phyloP scores from a whole-genome alignment of 2,329 filamentous ascomycete species.

The Verticillium nonalfalfae region DNA sequence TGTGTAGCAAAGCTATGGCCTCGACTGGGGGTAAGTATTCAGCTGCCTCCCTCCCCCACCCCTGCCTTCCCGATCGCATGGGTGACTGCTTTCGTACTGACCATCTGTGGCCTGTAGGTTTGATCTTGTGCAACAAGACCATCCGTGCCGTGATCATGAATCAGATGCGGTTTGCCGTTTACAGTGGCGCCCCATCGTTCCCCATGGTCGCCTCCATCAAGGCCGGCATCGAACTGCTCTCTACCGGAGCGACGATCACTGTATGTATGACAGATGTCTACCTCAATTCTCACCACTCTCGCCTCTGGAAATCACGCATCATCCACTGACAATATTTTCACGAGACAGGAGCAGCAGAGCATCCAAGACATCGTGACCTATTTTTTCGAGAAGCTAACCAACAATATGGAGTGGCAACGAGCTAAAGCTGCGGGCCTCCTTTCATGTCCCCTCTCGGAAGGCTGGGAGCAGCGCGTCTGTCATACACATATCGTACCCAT shows the following conservation, averaged over 20 bases:
- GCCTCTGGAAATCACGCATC: too few species aligned
- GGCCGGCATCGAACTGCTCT: constrained; percentile 13
- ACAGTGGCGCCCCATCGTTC: constrained; percentile 14
- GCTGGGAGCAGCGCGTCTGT: constrained; percentile 15
- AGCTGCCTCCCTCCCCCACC: background rate
- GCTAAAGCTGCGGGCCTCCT: constrained; percentile 19
- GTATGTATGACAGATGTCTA: constrained; percentile 3
- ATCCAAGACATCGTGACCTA: constrained; percentile 17
- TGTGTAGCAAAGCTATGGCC: constrained; percentile 46
- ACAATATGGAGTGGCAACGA: constrained; percentile 14
- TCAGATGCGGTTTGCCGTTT: constrained; percentile 12
- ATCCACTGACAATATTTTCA: background rate
- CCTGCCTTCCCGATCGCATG: background rate
- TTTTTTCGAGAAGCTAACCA: constrained; percentile 18
- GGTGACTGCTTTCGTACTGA: background rate
- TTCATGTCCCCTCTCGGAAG: constrained; percentile 17
- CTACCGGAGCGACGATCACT: constrained; percentile 3
- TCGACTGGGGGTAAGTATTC: constrained; percentile 17
- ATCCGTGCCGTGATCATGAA: constrained; percentile 14
- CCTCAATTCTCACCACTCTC: background rate
- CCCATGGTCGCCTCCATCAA: constrained; percentile 13
- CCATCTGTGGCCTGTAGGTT: constrained; percentile 6
- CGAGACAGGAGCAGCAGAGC: constrained; percentile 8
- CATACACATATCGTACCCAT: constrained; percentile 22
- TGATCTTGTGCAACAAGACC: constrained; percentile 12